A percentile compares a stretch with the other conserved stretches of the same genome.
phyloP scores from a whole-genome alignment of 345 rosid species.

The Melaleuca quinquenervia region DNA sequence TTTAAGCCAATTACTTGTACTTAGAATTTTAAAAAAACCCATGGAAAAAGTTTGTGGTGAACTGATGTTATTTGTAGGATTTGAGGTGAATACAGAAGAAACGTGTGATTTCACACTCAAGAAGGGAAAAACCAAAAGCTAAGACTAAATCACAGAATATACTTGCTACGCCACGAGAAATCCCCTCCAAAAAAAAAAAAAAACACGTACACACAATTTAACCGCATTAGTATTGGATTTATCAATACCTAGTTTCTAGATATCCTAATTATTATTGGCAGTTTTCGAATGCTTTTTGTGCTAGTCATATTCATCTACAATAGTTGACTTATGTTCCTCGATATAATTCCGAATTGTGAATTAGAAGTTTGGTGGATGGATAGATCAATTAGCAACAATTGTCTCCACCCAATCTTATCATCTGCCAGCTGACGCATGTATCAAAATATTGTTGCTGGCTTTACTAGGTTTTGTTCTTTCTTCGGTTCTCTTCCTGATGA shows the following conservation, averaged over 20 bases:
- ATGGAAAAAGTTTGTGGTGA: not conserved
- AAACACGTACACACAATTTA: not conserved
- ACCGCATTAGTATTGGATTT: not conserved
- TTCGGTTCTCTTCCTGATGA: not conserved
- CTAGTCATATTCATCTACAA: not conserved
- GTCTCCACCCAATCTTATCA: not conserved
- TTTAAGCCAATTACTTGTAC: not conserved
- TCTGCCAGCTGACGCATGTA: not conserved
- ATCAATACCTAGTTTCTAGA: not conserved
- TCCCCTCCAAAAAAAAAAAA: too few relatives aligned
- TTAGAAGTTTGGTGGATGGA: not conserved
- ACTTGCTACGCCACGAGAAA: not conserved
- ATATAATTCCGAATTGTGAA: not conserved
- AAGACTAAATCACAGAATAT: not conserved
- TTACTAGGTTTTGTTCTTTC: not conserved
- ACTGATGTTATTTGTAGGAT: not conserved
- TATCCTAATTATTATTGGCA: not conserved
- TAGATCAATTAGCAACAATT: not conserved
- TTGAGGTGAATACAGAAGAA: not conserved
- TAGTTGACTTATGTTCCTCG: not conserved
- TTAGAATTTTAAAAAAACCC: not conserved
- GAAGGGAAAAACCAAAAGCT: not conserved
- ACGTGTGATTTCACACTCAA: not conserved
- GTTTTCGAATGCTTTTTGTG: not conserved
- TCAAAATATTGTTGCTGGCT: not conserved